A percentile compares a stretch with the other conserved stretches of the same genome.
Conservation (phyloP, 257 asterid genomes). For the Anisodus tanguticus region DNA sequence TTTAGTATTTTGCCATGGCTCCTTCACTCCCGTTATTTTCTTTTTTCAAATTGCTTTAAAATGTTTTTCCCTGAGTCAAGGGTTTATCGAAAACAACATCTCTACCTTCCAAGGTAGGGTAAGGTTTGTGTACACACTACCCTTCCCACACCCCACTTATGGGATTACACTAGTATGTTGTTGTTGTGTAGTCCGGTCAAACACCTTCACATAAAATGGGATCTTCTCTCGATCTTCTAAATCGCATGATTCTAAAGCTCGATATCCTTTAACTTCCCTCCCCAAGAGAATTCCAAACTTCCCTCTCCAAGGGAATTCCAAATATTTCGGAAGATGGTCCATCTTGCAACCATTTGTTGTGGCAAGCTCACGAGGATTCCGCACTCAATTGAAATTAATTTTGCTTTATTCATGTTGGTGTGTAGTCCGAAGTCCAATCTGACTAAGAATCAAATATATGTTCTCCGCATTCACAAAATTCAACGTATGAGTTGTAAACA, state of each 20-base stretch:
- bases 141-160: too few relatives aligned
- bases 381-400: neutral
- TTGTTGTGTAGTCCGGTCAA: neutral
- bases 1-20: too few relatives aligned
- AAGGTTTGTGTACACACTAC: too few relatives aligned
- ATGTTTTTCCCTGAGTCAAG: too few relatives aligned
- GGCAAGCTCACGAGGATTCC: constrained; percentile 1
- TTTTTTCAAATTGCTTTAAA: too few relatives aligned
- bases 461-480: constrained; percentile 17
- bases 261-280: neutral
- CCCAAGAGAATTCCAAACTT: neutral
- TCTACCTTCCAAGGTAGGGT: too few relatives aligned
- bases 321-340: neutral
- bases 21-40: too few relatives aligned
- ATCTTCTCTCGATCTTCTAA: neutral
- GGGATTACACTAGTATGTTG: too few relatives aligned
- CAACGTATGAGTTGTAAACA: constrained; percentile 4
- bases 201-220: neutral
- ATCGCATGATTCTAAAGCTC: neutral
- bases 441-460: neutral
- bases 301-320: neutral
- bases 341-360: neutral
- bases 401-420: neutral
- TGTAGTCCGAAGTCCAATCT: neutral
- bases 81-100: too few relatives aligned